Base-by-base conservation (phyloP, 1,284 basidiomycete genomes). In the Cryptococcus floricola region DNA sequence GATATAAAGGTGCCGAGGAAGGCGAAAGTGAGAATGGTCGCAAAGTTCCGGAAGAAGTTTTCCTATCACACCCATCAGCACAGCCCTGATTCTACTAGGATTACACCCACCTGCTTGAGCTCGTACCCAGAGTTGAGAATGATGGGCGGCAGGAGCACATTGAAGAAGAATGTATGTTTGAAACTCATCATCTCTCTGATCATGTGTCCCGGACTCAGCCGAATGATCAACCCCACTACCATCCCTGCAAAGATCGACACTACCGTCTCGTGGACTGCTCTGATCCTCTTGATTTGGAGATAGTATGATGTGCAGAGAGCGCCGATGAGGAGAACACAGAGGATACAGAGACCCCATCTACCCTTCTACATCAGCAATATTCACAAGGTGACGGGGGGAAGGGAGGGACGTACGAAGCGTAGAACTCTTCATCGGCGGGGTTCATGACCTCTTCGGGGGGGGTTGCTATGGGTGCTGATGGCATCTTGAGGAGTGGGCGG, bases 81-180 rank as follows among this genome's bases (percentile, higher is more conserved):
- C 16, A 19, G 18, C 18, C 27, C 18, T 7, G 18, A 6, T 16
- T 18, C n/a, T 9, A 23, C n/a, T 14, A 8, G 25, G 18, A 13
- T 19, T 23, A 23, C 13, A 71, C 81, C 53, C 61, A 87, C 91
- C 81, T 97, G 93, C 71, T 95, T 94, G 53, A 99, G 83, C 76
- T 97, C 93, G 76, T 98, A 99, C 6, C 95, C 95, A 6, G 92
- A 97, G 73, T 96, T 95, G 43, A 99, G 81, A 71, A 99, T 99
- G 75, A 99, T 99, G 0, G 95, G 96, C 2, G 96, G 96, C 2
- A 98, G 84, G 10, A 99, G 81, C 10, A 98, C 83, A 76, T 99
- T 98, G 81, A 98, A 95, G 83, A 99, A 97, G 55, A 98, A 82
- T 3, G 94, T 98, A 73, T 96, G 92, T 76, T 91, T 93, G 82